Percentiles rank a stretch among this genome's conserved stretches.
phyloP scores from a whole-genome alignment of 2,329 filamentous ascomycete species.

The Alternaria arbusti region DNA sequence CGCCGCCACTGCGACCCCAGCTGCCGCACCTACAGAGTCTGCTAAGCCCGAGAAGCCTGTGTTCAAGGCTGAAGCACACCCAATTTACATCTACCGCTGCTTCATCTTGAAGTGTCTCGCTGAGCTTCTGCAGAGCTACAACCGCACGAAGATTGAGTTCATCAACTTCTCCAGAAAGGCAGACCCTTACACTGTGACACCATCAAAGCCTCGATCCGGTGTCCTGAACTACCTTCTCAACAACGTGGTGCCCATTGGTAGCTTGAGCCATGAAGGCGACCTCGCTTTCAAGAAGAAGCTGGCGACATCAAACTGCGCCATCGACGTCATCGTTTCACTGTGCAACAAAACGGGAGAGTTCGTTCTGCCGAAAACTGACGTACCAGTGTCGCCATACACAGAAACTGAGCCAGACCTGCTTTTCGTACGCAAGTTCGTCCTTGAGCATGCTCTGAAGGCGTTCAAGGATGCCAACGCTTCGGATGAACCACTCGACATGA shows the following conservation, averaged over 20 bases:
- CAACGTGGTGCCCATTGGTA: constrained; percentile 72
- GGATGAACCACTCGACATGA: constrained; percentile 78
- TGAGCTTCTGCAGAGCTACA: constrained; percentile 90
- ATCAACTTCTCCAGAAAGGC: constrained; percentile 98
- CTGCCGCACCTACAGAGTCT: constrained; percentile 14
- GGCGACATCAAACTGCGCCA: constrained; percentile 84
- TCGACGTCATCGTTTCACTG: constrained; percentile 83
- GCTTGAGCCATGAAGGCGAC: constrained; percentile 73
- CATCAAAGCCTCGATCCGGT: constrained; percentile 90
- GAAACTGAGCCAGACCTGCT: constrained; percentile 84
- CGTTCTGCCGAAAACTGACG: constrained; percentile 58
- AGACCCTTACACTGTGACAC: constrained; percentile 81
- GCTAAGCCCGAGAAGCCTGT: constrained; percentile 67
- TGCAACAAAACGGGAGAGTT: constrained; percentile 87
- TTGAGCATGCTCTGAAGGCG: constrained; percentile 89
- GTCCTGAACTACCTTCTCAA: constrained; percentile 93
- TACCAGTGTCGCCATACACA: constrained; percentile 50
- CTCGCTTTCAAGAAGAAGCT: constrained; percentile 81
- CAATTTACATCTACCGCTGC: constrained; percentile 95
- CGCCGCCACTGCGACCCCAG: constrained; percentile 1
- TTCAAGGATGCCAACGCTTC: constrained; percentile 87
- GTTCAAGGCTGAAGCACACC: constrained; percentile 92
- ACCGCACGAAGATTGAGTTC: constrained; percentile 94
- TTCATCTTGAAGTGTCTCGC: constrained; percentile 91
- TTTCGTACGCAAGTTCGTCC: constrained; percentile 92